Conservation (phyloP, 75 land plant species). For the Cupressus sempervirens region DNA sequence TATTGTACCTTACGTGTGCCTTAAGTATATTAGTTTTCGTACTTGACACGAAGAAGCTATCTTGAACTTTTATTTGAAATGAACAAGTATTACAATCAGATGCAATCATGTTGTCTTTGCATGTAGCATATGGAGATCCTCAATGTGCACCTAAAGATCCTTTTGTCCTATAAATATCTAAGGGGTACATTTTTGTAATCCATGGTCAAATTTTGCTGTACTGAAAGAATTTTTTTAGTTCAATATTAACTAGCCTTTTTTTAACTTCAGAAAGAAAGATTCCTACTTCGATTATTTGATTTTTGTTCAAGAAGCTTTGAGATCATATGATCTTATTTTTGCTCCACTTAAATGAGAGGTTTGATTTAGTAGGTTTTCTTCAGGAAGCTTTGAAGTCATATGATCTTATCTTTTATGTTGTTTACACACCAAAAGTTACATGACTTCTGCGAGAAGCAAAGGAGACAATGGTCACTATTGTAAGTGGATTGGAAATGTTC, state of each 20-base stretch:
- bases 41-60: background rate
- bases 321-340: constrained; percentile 63
- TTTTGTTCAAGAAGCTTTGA: constrained; percentile 14
- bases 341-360: constrained; percentile 12
- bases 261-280: background rate
- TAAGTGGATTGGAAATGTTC: constrained; percentile 93
- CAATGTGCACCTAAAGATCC: background rate
- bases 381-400: constrained; percentile 34
- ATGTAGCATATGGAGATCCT: background rate
- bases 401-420: constrained; percentile 83
- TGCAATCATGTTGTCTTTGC: background rate
- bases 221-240: no score
- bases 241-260: background rate
- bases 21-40: background rate
- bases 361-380: background rate
- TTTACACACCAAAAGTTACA: constrained; percentile 84
- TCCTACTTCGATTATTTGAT: background rate
- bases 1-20: background rate
- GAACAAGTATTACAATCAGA: background rate
- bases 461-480: constrained; percentile 63
- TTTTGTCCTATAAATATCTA: no score
- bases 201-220: no score
- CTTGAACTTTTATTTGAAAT: background rate
- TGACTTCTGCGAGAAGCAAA: constrained; percentile 70
- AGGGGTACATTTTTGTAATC: no score